Evolutionary conservation across 2,329 filamentous ascomycete species (phyloP), one percentile per base, ranked within the genome.

Genomic region (Monilinia fructigena): DNA sequence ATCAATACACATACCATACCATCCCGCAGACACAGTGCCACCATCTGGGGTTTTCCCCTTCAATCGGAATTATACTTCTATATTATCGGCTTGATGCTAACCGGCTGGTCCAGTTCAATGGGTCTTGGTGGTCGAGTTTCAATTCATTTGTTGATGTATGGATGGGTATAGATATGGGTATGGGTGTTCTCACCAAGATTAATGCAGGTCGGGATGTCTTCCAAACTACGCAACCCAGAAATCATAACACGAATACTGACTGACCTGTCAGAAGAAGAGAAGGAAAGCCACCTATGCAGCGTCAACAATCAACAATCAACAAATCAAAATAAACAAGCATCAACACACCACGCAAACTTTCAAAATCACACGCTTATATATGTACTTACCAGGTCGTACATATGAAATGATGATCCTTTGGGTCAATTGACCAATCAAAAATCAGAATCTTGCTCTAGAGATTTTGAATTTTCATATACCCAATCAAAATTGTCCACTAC

Each of bases 71-170:
- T 20, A 59, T 48, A 48, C 18, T 60, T 23, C n/a, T n/a, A 47
- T 47, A 7, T n/a, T n/a, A 35, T 26, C 10, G 11, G 42, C 18
- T 48, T 42, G 38, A 50, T 45, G 42, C 56, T 20, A 28, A 7
- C 48, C 56, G 56, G 56, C 45, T 45, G 56, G 56, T 60, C 56
- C 56, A 48, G 56, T 60, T 23, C 28, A 48, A 48, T 60, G 56
- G 56, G 42, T 60, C 56, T 16, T 35, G 31, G 31, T 35, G 31
- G 31, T 35, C 31, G 31, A 47, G 28, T 42, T 31, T 47, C 18
- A 38, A 26, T 35, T n/a, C 20, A 10, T 47, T 16, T 35, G 40
- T 35, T n/a, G 10, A 45, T 48, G 12, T 38, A 35, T 23, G 28
- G 18, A 48, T n/a, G 45, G 20, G 20, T n/a, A 47, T 47, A 0